Evolutionary conservation across 805 yeast species (phyloP).

Genomic region (Cyberlindnera bimundalis): DNA sequence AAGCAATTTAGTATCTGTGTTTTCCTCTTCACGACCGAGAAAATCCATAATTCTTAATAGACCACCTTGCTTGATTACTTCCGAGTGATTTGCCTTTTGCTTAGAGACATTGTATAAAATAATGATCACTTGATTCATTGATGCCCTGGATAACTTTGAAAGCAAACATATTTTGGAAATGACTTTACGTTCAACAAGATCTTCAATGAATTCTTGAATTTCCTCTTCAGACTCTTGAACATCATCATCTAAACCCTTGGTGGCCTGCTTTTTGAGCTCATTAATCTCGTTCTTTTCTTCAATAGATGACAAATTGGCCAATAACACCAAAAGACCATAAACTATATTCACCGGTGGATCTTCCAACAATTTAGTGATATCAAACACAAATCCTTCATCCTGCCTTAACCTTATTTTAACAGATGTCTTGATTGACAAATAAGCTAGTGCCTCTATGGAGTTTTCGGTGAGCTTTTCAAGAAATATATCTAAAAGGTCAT

Average conservation of each 20-base stretch:
- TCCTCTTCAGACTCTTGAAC: constrained; percentile 18
- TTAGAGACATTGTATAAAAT: constrained; percentile 32
- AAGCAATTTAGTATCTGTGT: constrained; percentile 13
- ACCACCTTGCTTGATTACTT: constrained; percentile 46
- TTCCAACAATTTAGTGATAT: constrained; percentile 26
- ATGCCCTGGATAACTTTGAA: constrained; percentile 19
- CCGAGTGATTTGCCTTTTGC: constrained; percentile 23
- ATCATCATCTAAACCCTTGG: constrained; percentile 26
- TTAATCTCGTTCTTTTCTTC: constrained; percentile 27
- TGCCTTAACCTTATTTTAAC: constrained; percentile 36
- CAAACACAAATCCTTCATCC: constrained; percentile 35
- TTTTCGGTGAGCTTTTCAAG: constrained; percentile 16
- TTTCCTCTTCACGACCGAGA: constrained; percentile 9
- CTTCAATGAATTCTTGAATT: constrained; percentile 18
- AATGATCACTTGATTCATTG: constrained; percentile 29
- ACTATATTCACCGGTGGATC: constrained; percentile 13
- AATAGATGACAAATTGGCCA: constrained; percentile 32
- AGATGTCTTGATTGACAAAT: constrained; percentile 40
- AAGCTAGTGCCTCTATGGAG: constrained; percentile 48
- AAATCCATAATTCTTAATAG: constrained; percentile 34
- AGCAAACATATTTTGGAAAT: constrained; percentile 15
- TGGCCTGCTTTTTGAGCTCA: constrained; percentile 32
- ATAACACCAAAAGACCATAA: constrained; percentile 33
- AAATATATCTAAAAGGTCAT: constrained; percentile 33
- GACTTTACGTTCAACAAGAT: constrained; percentile 23